These are phyloP conservation scores for Trichoderma koningiopsis DNA, from an alignment of 2,329 filamentous ascomycete species.

Conservation along the genomic window DNA sequence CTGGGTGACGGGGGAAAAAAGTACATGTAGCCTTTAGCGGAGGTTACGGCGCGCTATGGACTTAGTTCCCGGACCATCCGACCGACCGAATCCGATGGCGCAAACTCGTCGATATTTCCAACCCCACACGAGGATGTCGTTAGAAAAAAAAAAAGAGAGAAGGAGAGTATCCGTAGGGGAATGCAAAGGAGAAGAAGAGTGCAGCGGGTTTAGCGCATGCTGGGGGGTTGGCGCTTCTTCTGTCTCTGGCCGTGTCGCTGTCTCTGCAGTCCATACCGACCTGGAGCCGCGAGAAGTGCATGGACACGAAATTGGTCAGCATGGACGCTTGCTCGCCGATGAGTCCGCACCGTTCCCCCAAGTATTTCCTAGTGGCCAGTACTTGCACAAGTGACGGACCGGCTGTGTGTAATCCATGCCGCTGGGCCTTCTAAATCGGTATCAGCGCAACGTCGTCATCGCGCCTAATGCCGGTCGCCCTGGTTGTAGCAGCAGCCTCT, in stretches of 20 bases:
- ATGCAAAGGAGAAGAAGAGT: background rate
- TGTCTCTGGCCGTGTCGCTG: background rate
- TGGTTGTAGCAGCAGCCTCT: background rate
- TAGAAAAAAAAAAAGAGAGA: background rate
- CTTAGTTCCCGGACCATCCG: slow-evolving; percentile 31
- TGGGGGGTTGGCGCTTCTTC: slow-evolving; percentile 15
- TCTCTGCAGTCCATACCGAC: slow-evolving; percentile 11
- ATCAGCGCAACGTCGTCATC: slow-evolving; percentile 16
- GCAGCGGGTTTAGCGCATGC: slow-evolving; percentile 15
- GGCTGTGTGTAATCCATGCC: background rate
- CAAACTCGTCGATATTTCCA: slow-evolving; percentile 2
- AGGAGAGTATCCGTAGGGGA: background rate
- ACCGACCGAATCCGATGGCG: slow-evolving; percentile 25
- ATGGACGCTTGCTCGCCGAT: slow-evolving; percentile 17
- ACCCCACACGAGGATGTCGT: background rate
- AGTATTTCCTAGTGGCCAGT: background rate
- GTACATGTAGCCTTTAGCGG: slow-evolving; percentile 16
- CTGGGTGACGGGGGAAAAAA: slow-evolving; percentile 9
- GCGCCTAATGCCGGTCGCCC: background rate
- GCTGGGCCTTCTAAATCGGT: slow-evolving; percentile 9
- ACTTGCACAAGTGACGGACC: background rate
- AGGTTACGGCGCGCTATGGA: slow-evolving; percentile 25
- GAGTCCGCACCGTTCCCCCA: slow-evolving; percentile 20
- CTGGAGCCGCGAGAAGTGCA: slow-evolving; percentile 9
- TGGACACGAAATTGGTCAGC: slow-evolving; percentile 24